phyloP scores from a whole-genome alignment of 208 protist species.

The Trypanosoma conorhini region DNA sequence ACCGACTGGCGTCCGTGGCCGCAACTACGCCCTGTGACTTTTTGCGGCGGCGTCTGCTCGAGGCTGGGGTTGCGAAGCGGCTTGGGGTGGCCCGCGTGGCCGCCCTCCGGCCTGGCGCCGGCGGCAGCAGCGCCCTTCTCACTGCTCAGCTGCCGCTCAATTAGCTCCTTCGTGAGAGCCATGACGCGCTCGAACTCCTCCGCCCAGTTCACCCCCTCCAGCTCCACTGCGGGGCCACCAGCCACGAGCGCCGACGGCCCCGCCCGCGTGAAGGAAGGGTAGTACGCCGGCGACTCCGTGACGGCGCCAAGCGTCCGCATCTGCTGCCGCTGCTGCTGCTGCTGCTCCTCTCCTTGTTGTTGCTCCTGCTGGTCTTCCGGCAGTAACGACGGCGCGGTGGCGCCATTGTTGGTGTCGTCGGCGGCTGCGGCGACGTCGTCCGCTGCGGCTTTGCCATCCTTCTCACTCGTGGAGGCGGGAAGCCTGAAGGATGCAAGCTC shows the following conservation, averaged over 20 bases:
- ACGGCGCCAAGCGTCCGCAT: neutral
- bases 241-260: neutral
- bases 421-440: neutral
- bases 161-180: constrained; percentile 64
- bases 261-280: constrained; percentile 25
- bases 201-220: constrained; percentile 55
- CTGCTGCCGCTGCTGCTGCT: neutral
- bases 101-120: constrained; percentile 9
- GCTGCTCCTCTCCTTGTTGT: neutral
- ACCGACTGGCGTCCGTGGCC: constrained; percentile 3
- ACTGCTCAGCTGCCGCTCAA: constrained; percentile 57
- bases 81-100: neutral
- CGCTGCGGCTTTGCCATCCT: neutral
- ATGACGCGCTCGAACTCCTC: constrained; percentile 77
- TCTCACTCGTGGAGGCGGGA: constrained; percentile 40
- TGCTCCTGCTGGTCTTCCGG: neutral
- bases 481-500: constrained; percentile 45
- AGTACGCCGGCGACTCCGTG: constrained; percentile 24
- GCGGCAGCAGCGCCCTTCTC: constrained; percentile 26
- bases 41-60: neutral
- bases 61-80: neutral
- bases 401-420: constrained; percentile 3
- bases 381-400: constrained; percentile 1
- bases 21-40: constrained; percentile 4
- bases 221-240: neutral